Evolutionary conservation across 2,329 filamentous ascomycete genomes (phyloP).

Genomic region (Beauveria sp.): DNA sequence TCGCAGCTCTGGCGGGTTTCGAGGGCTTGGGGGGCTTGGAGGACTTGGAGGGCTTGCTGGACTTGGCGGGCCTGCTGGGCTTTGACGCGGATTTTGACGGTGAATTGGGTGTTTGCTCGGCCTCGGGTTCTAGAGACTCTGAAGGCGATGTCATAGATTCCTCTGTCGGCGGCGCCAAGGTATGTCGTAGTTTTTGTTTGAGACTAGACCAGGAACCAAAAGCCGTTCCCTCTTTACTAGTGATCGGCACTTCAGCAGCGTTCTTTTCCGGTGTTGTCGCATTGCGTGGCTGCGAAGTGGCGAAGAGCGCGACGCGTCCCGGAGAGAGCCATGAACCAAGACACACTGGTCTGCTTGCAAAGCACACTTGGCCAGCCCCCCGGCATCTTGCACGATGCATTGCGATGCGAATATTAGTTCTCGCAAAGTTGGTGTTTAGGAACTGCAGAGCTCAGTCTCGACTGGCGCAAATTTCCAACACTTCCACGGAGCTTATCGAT

Average conservation of each 20-base stretch:
- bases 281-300: background rate
- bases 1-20: too few species aligned
- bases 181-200: background rate
- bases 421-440: background rate
- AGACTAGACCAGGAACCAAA: background rate
- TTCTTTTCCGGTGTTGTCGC: background rate
- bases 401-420: background rate
- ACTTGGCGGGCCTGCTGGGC: background rate
- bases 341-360: background rate
- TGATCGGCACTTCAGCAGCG: background rate
- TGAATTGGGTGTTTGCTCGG: background rate
- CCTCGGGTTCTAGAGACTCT: background rate
- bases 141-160: background rate
- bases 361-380: background rate
- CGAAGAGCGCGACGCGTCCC: constrained; percentile 3
- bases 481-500: constrained; percentile 3
- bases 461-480: background rate
- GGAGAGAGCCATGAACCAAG: background rate
- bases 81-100: background rate
- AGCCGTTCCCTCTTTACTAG: background rate
- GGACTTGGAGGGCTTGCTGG: too few species aligned
- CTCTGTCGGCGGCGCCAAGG: background rate
- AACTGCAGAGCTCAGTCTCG: background rate
- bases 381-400: constrained; percentile 2
- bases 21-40: too few species aligned